Evolutionary conservation across 2,329 filamentous ascomycete genomes (phyloP).

Genomic region (Parastagonospora nodorum): DNA sequence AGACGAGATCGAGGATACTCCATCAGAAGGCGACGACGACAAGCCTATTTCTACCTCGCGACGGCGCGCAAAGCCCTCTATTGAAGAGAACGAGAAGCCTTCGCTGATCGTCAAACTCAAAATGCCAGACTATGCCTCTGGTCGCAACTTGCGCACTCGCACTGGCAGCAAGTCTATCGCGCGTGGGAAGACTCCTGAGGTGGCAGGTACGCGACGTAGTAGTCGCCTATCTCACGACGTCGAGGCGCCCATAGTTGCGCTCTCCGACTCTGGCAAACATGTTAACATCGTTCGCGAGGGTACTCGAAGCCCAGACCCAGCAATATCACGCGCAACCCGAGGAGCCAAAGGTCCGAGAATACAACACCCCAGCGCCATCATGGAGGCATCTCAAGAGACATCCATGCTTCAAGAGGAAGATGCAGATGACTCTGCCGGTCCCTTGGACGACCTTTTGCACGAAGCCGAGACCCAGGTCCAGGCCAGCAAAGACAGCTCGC

Average conservation of each 20-base stretch:
- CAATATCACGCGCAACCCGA: constrained; percentile 49
- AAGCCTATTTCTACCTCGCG: constrained; percentile 19
- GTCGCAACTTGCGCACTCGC: constrained; percentile 42
- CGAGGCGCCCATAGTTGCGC: constrained; percentile 60
- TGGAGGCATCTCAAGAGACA: constrained; percentile 60
- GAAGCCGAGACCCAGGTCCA: constrained; percentile 44
- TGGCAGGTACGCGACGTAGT: constrained; percentile 55
- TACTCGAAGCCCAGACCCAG: constrained; percentile 56
- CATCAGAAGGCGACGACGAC: constrained; percentile 39
- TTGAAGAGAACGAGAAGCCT: constrained; percentile 34
- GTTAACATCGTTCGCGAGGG: constrained; percentile 59
- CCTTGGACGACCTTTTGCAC: constrained; percentile 39
- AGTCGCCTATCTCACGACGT: constrained; percentile 64
- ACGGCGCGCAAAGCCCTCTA: constrained; percentile 30
- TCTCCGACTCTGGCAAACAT: constrained; percentile 65
- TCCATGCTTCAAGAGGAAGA: constrained; percentile 43
- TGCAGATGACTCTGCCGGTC: constrained; percentile 32
- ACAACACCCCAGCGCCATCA: constrained; percentile 54
- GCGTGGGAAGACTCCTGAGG: constrained; percentile 46
- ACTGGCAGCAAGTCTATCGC: constrained; percentile 46
- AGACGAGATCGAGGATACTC: constrained; percentile 49
- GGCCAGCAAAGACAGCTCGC: constrained; percentile 39
- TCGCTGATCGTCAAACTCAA: constrained; percentile 51
- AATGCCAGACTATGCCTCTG: constrained; percentile 33
- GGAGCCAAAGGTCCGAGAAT: constrained; percentile 56